These are phyloP conservation scores for Trypanosoma vivax DNA, from an alignment of 208 protist genomes.

Conservation along the genomic window DNA sequence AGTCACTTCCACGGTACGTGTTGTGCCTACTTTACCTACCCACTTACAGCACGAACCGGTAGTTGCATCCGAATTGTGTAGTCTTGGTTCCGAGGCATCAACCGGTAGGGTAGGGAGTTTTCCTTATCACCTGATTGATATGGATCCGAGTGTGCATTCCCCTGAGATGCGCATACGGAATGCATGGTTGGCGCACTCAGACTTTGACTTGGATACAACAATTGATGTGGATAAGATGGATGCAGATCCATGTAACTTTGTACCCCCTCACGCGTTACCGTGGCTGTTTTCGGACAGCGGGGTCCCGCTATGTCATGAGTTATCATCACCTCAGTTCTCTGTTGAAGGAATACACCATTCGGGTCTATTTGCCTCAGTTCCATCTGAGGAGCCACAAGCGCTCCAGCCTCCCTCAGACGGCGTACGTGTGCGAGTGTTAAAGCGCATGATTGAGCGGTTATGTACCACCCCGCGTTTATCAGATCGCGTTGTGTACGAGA, in stretches of 20 bases:
- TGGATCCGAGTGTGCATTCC: constrained; percentile 38
- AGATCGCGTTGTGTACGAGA: constrained; percentile 30
- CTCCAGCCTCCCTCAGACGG: constrained; percentile 30
- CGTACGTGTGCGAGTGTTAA: constrained; percentile 34
- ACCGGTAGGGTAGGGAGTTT: neutral
- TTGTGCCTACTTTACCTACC: neutral
- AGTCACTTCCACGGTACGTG: neutral
- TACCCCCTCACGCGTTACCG: constrained; percentile 21
- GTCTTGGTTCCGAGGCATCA: neutral
- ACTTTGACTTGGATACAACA: too few species aligned
- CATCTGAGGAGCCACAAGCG: neutral
- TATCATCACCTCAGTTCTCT: neutral
- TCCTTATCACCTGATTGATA: constrained; percentile 41
- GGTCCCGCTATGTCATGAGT: constrained; percentile 14
- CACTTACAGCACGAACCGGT: neutral
- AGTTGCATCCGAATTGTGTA: neutral
- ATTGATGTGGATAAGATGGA: too few species aligned
- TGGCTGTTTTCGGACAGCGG: constrained; percentile 38
- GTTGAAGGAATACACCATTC: neutral
- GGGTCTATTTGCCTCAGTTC: neutral
- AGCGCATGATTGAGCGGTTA: constrained; percentile 57
- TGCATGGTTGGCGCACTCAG: too few species aligned
- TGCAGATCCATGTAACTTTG: constrained; percentile 9
- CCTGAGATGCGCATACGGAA: constrained; percentile 57
- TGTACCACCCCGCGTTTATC: constrained; percentile 18